These are phyloP conservation scores for Colletotrichum gloeosporioides DNA, from an alignment of 2,329 filamentous ascomycete species.

Conservation along the genomic window DNA sequence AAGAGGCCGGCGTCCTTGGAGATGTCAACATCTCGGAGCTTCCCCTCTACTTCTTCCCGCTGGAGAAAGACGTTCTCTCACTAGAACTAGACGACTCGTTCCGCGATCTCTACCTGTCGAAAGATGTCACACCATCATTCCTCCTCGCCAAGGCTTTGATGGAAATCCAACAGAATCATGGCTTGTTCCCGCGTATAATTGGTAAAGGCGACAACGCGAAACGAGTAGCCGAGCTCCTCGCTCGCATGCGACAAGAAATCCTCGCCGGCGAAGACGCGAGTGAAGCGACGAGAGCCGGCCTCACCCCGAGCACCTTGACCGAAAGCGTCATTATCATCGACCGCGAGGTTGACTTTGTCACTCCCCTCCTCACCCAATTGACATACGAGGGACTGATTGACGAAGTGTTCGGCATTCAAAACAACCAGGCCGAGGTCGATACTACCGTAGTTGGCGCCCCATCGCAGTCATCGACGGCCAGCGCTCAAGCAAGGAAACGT, in stretches of 20 bases:
- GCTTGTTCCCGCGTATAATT: conserved; percentile 91
- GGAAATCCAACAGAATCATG: conserved; percentile 89
- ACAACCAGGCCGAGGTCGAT: conserved; percentile 93
- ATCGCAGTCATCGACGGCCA: conserved; percentile 62
- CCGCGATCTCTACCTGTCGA: conserved; percentile 84
- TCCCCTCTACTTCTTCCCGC: conserved; percentile 85
- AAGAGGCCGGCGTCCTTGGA: conserved; percentile 91
- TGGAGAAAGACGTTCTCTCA: conserved; percentile 91
- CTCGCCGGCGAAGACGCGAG: conserved; percentile 77
- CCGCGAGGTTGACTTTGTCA: conserved; percentile 92
- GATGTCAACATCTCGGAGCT: conserved; percentile 90
- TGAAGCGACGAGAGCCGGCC: conserved; percentile 62
- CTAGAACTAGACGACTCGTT: conserved; percentile 90
- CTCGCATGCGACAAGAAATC: conserved; percentile 90
- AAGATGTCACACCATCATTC: conserved; percentile 90
- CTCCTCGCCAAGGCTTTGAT: conserved; percentile 90
- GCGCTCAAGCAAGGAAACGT: conserved; percentile 72
- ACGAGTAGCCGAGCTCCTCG: conserved; percentile 82
- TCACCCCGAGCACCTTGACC: conserved; percentile 84
- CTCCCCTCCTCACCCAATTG: conserved; percentile 88
- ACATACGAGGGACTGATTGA: conserved; percentile 97
- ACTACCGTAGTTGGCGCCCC: conserved; percentile 85
- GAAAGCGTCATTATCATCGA: conserved; percentile 96
- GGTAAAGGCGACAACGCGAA: conserved; percentile 97
- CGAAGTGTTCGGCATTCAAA: conserved; percentile 88